Conservation (phyloP, 2,329 filamentous ascomycete species). For the Curvularia hawaiiensis region DNA sequence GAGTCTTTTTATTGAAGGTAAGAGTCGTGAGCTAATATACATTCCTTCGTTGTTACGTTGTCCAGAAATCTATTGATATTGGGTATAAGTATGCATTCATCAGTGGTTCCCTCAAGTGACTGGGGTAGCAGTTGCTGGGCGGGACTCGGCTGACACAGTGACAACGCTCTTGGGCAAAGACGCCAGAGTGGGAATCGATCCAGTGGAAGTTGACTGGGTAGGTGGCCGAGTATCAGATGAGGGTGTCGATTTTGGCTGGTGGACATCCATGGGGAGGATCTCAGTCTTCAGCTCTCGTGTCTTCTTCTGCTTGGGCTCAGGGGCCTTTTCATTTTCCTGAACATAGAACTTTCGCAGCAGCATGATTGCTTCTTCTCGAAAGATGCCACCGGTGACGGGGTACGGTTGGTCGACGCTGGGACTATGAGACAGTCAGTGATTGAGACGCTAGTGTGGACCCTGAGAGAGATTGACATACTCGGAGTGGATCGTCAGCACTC, state of each 20-base stretch:
- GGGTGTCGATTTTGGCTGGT: constrained; percentile 42
- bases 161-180: constrained; percentile 10
- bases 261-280: constrained; percentile 55
- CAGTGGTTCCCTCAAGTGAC: constrained; percentile 3
- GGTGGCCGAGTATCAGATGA: constrained; percentile 22
- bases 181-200: constrained; percentile 11
- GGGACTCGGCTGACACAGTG: constrained; percentile 2
- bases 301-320: constrained; percentile 68
- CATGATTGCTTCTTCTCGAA: constrained; percentile 90
- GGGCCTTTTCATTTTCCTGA: constrained; percentile 90
- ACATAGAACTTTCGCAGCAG: constrained; percentile 93
- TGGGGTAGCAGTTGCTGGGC: constrained; percentile 5
- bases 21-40: constrained; percentile 9
- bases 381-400: constrained; percentile 83
- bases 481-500: constrained; percentile 86
- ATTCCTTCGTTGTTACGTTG: constrained; percentile 3
- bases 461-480: constrained; percentile 52
- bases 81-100: constrained; percentile 8
- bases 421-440: constrained; percentile 40
- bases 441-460: background rate
- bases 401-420: constrained; percentile 78
- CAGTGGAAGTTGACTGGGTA: constrained; percentile 4
- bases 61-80: background rate
- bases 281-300: constrained; percentile 66
- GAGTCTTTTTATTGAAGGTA: background rate